Evolutionary conservation across 139 green algal species (phyloP), one percentile per base, ranked within the genome.

Genomic region (Haematococcus sp.): DNA sequence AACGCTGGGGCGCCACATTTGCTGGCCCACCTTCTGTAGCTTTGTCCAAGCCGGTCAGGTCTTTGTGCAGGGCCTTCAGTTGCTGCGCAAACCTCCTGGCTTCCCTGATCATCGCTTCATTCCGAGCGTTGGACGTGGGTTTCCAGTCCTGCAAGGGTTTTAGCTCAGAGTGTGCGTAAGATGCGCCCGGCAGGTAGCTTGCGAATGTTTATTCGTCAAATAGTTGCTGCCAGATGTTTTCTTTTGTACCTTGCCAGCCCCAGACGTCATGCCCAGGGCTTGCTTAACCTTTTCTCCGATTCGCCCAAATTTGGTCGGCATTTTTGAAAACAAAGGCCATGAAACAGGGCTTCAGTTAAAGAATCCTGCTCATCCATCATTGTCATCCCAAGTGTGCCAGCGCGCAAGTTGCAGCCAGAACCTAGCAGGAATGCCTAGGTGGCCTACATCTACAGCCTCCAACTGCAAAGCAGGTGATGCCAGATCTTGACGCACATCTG

Each of bases 51-150:
- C 56, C 63, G 17, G 17, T n/a, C 30, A 82, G 55, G 63, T 82
- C 77, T 28, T 23, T 28, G 65, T 83, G 71, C 58, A 83, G 49
- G 19, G 20, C 0, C 33, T 83, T 83, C 4, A 83, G 34, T 5
- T 83, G 65, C 59, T 75, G 67, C 4, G 71, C 71, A 56, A 78
- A 83, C 51, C 58, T 56, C 19, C 65, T 51, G 17, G 70, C 70
- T 40, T 82, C 70, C 35, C 74, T 74, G 34, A 82, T 68, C 70
- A 77, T 82, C 0, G 55, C 67, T 27, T 63, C n/a, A 65, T 83
- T 83, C 54, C 77, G 71, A 5, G 31, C 77, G 34, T 83, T 83
- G 46, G 63, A 72, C 2, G 77, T 83, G 3, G 77, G 71, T 33
- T 71, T 71, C 76, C 76, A 82, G 19, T 82, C 70, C 46, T 65